Base-by-base conservation (phyloP, 2,329 filamentous ascomycete genomes). In the Ramularia endophylla region DNA sequence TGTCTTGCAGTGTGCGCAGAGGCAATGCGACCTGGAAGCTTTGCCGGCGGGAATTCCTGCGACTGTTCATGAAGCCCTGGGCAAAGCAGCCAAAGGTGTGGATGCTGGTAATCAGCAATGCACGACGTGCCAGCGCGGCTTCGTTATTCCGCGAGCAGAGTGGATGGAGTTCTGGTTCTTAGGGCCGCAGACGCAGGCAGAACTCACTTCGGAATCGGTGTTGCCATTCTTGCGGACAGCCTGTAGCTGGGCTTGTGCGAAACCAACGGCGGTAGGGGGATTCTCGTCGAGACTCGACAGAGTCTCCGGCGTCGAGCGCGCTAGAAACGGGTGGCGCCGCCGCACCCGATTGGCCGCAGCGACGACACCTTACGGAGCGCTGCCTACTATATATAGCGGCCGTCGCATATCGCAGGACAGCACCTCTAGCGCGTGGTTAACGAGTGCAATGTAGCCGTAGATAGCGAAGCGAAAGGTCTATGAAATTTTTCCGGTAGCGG, bases 161-260 rank as follows among this genome's bases (percentile, higher is more conserved):
- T 64, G 62, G 62, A 44, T 64, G 12, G 62, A 65, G 42, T 64
- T 58, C 32, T 64, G 62, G 58, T 58, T 54, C 38, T 40, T 48
- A 29, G 55, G 55, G 9, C 46, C 40, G 8, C 40, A 48, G 8
- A 42, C 56, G 8, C 52, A 58, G 47, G 31, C 41, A 22, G 52
- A 49, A 17, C 34, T 59, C 40, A 54, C 44, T 8, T 44, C 48
- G 18, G 58, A 62, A 16, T 44, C 48, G 8, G 53, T 61, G 19
- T 33, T 62, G 38, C 61, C 61, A 7, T 64, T 63, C 34, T 36
- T 56, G 43, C 44, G 61, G 27, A 54, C 45, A 25, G 56, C 47
- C 7, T 64, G 61, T 41, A 57, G 54, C 20, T 61, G 57, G 58
- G 41, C 38, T 11, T 64, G 61, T 47, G 59, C 59, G 17, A 37